Evolutionary conservation across 163 green algal species (phyloP).

Genomic region (Chloromonas sp.): DNA sequence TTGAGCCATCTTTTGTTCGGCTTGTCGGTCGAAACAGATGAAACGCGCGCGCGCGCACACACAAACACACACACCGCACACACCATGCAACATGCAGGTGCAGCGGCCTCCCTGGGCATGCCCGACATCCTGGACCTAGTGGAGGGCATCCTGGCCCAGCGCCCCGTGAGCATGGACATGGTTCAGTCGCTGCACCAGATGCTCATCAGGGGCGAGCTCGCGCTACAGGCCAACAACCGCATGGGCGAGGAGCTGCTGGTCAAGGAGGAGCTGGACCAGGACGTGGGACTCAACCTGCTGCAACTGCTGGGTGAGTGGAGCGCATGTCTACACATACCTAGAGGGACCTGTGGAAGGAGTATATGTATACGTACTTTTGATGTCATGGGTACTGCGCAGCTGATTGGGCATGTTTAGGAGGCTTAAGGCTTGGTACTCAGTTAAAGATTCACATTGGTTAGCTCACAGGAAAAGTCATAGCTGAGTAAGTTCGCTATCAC

Average conservation of each 20-base stretch:
- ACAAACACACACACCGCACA: not conserved
- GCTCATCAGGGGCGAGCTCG: conserved; percentile 23
- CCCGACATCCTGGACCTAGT: conserved; percentile 24
- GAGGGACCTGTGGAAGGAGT: not conserved
- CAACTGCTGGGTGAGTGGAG: conserved; percentile 6
- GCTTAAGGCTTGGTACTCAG: too few species aligned
- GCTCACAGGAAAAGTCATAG: too few species aligned
- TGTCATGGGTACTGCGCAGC: not conserved
- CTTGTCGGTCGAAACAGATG: too few species aligned
- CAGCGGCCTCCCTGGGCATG: not conserved
- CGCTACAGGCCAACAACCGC: conserved; percentile 13
- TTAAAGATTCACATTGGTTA: too few species aligned
- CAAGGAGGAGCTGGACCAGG: conserved; percentile 34
- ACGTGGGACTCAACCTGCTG: conserved; percentile 34
- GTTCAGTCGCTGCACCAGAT: conserved; percentile 25
- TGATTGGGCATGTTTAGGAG: not conserved
- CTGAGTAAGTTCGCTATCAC: too few species aligned
- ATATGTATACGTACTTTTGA: not conserved
- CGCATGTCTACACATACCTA: not conserved
- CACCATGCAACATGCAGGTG: not conserved
- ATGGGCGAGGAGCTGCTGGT: conserved; percentile 29
- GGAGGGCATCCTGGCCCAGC: conserved; percentile 21
- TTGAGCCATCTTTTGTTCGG: too few species aligned
- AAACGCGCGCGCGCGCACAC: too few species aligned
- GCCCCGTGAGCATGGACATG: conserved; percentile 20